Evolutionary conservation across 2,329 filamentous ascomycete genomes (phyloP).

Genomic region (Thelonectria olida): DNA sequence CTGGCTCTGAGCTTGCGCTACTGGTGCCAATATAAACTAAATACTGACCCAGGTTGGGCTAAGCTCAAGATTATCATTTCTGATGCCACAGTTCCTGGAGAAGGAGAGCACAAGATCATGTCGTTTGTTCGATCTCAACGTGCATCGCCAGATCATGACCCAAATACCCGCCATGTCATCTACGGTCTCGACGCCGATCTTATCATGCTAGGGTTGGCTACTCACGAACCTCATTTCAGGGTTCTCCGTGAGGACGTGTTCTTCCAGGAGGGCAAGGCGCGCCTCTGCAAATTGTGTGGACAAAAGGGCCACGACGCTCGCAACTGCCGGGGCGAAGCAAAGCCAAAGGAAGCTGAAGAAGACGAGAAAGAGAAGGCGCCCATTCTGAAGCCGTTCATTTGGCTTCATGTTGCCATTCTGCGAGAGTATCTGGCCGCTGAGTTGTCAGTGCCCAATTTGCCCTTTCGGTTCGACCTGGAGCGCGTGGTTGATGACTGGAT

Average conservation of each 20-base stretch:
- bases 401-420: constrained; percentile 92
- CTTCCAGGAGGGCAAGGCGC: constrained; percentile 83
- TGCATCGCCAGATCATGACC: constrained; percentile 88
- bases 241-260: constrained; percentile 98
- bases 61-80: constrained; percentile 98
- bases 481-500: constrained; percentile 97
- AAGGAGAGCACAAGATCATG: constrained; percentile 99
- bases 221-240: constrained; percentile 96
- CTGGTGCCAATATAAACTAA: constrained; percentile 97
- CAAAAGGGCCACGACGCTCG: constrained; percentile 91
- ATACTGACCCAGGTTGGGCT: constrained; percentile 95
- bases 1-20: constrained; percentile 90
- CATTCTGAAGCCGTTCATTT: constrained; percentile 92
- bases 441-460: constrained; percentile 81
- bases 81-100: constrained; percentile 95
- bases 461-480: constrained; percentile 92
- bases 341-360: constrained; percentile 80
- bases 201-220: constrained; percentile 97
- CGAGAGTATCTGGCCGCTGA: constrained; percentile 94
- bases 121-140: constrained; percentile 95
- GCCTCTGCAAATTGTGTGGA: constrained; percentile 87
- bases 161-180: constrained; percentile 97
- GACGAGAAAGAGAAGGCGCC: constrained; percentile 80
- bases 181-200: constrained; percentile 98
- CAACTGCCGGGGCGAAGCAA: constrained; percentile 82